A percentile compares a stretch with the other conserved stretches of the same genome.
These are phyloP conservation scores for Saraca asoca DNA, from an alignment of 331 rosid species.

Conservation along the genomic window DNA sequence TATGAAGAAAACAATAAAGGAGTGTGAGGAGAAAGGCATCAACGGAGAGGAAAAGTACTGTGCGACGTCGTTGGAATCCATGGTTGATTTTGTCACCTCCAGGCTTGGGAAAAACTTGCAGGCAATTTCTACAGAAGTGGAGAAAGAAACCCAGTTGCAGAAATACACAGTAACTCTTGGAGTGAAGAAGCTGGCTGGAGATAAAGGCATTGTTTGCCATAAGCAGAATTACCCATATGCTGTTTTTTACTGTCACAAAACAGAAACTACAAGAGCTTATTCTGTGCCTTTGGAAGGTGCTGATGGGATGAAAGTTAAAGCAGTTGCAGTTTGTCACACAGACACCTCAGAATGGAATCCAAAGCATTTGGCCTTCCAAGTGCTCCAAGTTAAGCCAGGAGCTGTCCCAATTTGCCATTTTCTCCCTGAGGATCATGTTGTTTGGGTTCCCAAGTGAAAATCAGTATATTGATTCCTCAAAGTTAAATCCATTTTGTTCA, in stretches of 20 bases:
- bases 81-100: slow-evolving; percentile 73
- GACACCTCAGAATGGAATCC: slow-evolving; percentile 88
- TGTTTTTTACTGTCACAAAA: slow-evolving; percentile 62
- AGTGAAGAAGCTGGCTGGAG: slow-evolving; percentile 34
- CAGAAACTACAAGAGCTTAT: slow-evolving; percentile 31
- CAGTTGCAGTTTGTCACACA: slow-evolving; percentile 69
- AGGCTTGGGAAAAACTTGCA: slow-evolving; percentile 58
- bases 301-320: slow-evolving; percentile 47
- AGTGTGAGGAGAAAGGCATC: slow-evolving; percentile 52
- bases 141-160: slow-evolving; percentile 44
- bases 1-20: slow-evolving; percentile 47
- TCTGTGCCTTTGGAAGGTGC: slow-evolving; percentile 41
- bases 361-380: slow-evolving; percentile 82
- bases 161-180: slow-evolving; percentile 36
- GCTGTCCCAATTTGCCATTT: slow-evolving; percentile 81
- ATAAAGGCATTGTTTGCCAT: slow-evolving; percentile 48
- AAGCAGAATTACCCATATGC: slow-evolving; percentile 56
- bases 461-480: too few species aligned
- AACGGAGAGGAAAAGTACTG: slow-evolving; percentile 74
- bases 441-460: slow-evolving; percentile 61
- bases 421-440: slow-evolving; percentile 77
- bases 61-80: slow-evolving; percentile 82
- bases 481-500: too few species aligned
- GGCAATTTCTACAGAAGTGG: slow-evolving; percentile 66
- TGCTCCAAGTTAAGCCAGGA: slow-evolving; percentile 76